Conservation (phyloP, 176 grass and related monocot species). For the Aegilops speltoides region DNA sequence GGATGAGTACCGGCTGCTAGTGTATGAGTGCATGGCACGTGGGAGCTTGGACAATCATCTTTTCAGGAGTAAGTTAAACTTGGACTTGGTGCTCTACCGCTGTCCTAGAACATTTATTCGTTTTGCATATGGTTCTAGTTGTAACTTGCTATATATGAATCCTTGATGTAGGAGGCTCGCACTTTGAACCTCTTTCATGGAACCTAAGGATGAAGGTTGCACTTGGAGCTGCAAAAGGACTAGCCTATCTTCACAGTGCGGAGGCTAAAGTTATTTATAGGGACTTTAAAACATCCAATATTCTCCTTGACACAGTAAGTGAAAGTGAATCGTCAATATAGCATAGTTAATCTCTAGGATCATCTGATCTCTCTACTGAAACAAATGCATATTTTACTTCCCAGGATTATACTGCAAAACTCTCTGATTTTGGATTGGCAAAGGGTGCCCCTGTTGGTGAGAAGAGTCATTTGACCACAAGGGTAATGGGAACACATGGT, state of each 20-base stretch:
- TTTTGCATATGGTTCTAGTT: not conserved
- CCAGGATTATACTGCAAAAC: constrained; percentile 82
- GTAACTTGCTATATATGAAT: constrained; percentile 26
- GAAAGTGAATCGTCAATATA: not conserved
- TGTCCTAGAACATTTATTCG: not conserved
- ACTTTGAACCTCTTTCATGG: constrained; percentile 82
- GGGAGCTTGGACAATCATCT: constrained; percentile 90
- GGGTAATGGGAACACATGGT: constrained; percentile 73
- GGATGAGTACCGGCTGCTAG: constrained; percentile 70
- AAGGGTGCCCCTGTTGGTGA: constrained; percentile 78
- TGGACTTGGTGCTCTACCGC: not conserved
- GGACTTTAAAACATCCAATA: constrained; percentile 75
- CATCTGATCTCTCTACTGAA: not conserved
- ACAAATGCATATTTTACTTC: constrained; percentile 21
- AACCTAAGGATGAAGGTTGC: constrained; percentile 84
- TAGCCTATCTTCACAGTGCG: constrained; percentile 74
- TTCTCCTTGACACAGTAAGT: constrained; percentile 83
- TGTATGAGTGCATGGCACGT: constrained; percentile 83
- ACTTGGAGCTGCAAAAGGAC: constrained; percentile 78
- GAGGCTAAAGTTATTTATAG: constrained; percentile 75
- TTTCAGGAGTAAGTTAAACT: constrained; percentile 68
- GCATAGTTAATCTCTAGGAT: not conserved
- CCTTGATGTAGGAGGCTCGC: constrained; percentile 56
- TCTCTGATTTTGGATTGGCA: constrained; percentile 87
- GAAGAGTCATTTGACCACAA: constrained; percentile 70